Conservation (phyloP, 2,329 filamentous ascomycete genomes). For the Cladosporium sp. region DNA sequence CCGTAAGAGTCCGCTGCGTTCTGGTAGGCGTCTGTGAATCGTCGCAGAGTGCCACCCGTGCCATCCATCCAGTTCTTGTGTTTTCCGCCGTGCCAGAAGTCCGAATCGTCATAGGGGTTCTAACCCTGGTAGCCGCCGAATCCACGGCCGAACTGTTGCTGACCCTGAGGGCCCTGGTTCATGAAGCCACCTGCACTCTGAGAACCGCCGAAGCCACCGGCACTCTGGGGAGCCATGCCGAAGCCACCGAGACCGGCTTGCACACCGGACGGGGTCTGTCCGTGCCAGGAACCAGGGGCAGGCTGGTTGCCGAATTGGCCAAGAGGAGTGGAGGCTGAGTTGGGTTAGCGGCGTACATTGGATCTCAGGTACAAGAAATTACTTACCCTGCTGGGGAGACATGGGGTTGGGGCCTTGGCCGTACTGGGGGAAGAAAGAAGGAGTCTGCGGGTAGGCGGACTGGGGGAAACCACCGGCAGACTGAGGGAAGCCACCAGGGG, state of each 20-base stretch:
- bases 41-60: constrained; percentile 9
- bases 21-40: neutral
- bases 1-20: constrained; percentile 4
- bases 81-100: constrained; percentile 16
- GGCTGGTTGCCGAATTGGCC: constrained; percentile 61
- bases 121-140: constrained; percentile 62
- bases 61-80: constrained; percentile 16
- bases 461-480: constrained; percentile 52
- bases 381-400: constrained; percentile 48
- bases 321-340: constrained; percentile 51
- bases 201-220: constrained; percentile 78
- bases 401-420: constrained; percentile 66
- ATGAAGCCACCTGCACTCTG: constrained; percentile 52
- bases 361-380: neutral
- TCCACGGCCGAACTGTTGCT: constrained; percentile 50
- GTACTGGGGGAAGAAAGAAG: constrained; percentile 89
- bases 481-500: constrained; percentile 78
- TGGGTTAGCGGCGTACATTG: neutral
- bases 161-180: constrained; percentile 52
- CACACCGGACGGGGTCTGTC: constrained; percentile 33
- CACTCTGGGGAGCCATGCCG: constrained; percentile 56
- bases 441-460: constrained; percentile 60
- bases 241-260: constrained; percentile 19
- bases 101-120: constrained; percentile 18
- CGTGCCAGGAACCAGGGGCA: constrained; percentile 48